Evolutionary conservation across 345 rosid genomes (phyloP), one percentile per base, ranked within the genome.

Genomic region (Eucalyptus rudis): DNA sequence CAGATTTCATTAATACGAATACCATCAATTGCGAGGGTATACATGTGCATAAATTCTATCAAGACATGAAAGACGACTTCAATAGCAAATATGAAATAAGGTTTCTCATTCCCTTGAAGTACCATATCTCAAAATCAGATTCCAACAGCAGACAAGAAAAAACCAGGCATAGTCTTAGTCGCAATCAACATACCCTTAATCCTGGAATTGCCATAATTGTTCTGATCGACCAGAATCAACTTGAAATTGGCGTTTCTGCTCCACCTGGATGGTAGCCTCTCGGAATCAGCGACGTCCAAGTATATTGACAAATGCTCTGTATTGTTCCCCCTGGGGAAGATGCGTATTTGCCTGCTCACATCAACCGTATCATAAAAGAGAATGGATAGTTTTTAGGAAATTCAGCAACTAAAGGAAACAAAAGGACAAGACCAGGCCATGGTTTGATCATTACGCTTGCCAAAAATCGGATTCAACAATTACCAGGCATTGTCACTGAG

Each of bases 311-410:
- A 79, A 84, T 87, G 33, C 52, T 90, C 91, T 49, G 56, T 79
- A n/a, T 87, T 88, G 86, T 89, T 89, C 83, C 92, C 92, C 83
- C 87, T 90, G 13, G 93, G 91, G 49, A 52, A 89, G 24, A 90
- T 12, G 40, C 49, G 27, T 49, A 89, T 59, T 59, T 64, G 33
- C 90, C 88, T 86, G 54, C 50, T 2, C 40, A 91, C 79, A 29
- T 93, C 86, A 88, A 93, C 94, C 17, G 93, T 93, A 86, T 91
- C 95, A 89, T 91, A 93, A 49, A 93, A 64, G 87, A 92, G 93
- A 91, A 94, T 89, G 2, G 94, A 92, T 89, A 93, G 88, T 87
- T 92, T 13, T 66, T 31, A 15, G 79, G 79, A 59, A 66, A 31
- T 2, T 15, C 36, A 66, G 31, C 79, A 59, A 5, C 4, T 59